Percentiles rank a stretch among this genome's conserved stretches.
Conservation (phyloP, 768 basidiomycete genomes). For the Hydnomerulius pinastri region DNA sequence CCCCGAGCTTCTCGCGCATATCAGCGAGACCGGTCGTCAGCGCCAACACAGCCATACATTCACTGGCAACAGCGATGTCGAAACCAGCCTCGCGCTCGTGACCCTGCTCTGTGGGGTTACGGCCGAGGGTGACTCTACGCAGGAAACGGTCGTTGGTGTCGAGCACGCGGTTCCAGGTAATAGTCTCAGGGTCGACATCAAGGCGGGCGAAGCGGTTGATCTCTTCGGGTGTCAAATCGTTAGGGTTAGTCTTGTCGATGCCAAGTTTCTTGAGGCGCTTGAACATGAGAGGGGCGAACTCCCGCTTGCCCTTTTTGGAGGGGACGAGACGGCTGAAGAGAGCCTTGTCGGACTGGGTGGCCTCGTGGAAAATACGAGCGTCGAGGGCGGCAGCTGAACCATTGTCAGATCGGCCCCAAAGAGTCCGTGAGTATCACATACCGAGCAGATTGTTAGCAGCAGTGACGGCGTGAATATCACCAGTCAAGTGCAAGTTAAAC, state of each 20-base stretch:
- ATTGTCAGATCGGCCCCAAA: slow-evolving; percentile 3
- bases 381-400: slow-evolving; percentile 89
- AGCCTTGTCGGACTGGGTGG: slow-evolving; percentile 93
- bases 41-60: slow-evolving; percentile 97
- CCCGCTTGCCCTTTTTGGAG: slow-evolving; percentile 89
- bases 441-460: slow-evolving; percentile 97
- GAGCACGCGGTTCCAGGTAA: slow-evolving; percentile 97
- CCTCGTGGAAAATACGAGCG: slow-evolving; percentile 97
- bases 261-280: slow-evolving; percentile 94
- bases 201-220: slow-evolving; percentile 87
- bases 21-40: slow-evolving; percentile 85
- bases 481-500: slow-evolving; percentile 96
- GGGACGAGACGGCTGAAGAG: slow-evolving; percentile 92
- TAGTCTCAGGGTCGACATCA: slow-evolving; percentile 86
- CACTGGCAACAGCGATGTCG: slow-evolving; percentile 96
- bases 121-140: slow-evolving; percentile 92
- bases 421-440: slow-evolving; percentile 31
- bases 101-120: slow-evolving; percentile 86
- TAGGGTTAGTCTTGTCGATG: slow-evolving; percentile 91
- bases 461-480: slow-evolving; percentile 97
- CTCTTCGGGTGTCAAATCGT: slow-evolving; percentile 91
- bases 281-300: slow-evolving; percentile 95
- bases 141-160: slow-evolving; percentile 98
- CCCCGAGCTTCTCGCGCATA: slow-evolving; percentile 89
- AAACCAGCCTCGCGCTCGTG: slow-evolving; percentile 89